A percentile compares a stretch with the other conserved stretches of the same genome.
Conservation (phyloP, 331 rosid genomes). For the Erythrophleum ivorense region DNA sequence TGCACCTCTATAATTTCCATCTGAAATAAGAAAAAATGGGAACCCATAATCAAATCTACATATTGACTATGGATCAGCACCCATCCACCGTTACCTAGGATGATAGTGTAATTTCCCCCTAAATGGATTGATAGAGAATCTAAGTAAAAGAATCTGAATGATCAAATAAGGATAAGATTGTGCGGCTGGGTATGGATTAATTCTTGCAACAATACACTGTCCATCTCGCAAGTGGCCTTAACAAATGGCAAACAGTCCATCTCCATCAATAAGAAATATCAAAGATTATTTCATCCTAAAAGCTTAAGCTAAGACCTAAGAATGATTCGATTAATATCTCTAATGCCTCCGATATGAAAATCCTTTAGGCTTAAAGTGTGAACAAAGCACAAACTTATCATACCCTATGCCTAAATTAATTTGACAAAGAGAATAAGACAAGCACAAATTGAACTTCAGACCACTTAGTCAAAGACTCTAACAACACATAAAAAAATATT, state of each 20-base stretch:
- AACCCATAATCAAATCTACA: background rate
- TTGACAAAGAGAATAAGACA: background rate
- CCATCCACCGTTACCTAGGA: background rate
- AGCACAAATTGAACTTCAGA: background rate
- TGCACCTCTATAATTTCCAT: too few species aligned
- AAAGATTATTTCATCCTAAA: background rate
- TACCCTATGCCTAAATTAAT: background rate
- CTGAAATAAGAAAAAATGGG: background rate
- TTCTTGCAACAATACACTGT: background rate
- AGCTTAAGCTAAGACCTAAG: background rate
- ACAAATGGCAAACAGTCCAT: background rate
- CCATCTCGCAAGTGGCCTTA: slow-evolving; percentile 1
- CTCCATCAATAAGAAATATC: background rate
- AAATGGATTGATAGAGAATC: background rate
- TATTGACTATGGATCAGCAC: background rate
- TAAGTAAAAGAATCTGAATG: background rate
- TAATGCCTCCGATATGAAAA: too few species aligned
- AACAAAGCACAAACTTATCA: background rate
- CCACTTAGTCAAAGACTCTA: background rate
- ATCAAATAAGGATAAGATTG: background rate
- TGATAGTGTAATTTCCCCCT: background rate
- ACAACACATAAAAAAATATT: background rate
- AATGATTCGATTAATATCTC: background rate
- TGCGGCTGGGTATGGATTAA: too few species aligned
- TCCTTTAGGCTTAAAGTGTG: background rate